phyloP scores from a whole-genome alignment of 805 yeast genomes.

The Wickerhamiella spandovensis region DNA sequence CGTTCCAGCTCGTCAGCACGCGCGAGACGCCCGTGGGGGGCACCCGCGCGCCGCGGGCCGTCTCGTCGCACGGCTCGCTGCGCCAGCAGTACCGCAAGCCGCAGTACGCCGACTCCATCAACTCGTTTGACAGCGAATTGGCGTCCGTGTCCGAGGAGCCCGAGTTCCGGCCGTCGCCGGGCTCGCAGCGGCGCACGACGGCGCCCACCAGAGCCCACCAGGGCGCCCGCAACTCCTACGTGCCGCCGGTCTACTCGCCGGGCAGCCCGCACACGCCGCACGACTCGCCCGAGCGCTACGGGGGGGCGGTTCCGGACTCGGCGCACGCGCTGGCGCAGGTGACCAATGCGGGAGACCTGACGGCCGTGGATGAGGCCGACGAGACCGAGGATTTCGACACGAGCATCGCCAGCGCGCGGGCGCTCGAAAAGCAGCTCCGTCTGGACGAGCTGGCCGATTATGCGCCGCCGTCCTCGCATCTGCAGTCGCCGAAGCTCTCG shows the following conservation, averaged over 20 bases:
- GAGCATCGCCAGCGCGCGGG: not conserved
- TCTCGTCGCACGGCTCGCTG: not conserved
- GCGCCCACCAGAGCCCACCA: not conserved
- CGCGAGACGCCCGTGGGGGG: constrained; percentile 17
- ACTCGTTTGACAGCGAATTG: constrained; percentile 15
- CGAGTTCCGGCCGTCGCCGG: not conserved
- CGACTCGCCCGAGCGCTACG: not conserved
- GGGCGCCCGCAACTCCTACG: not conserved
- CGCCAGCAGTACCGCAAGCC: constrained; percentile 1
- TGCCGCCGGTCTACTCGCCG: not conserved
- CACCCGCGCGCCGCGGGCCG: not conserved
- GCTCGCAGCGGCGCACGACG: not conserved
- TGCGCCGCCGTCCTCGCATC: no score
- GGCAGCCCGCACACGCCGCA: not conserved
- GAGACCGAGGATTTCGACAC: not conserved
- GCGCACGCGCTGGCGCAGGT: not conserved
- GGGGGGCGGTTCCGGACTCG: not conserved
- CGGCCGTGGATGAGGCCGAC: not conserved
- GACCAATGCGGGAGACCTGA: not conserved
- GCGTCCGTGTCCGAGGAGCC: constrained; percentile 15
- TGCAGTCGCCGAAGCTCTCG: not conserved
- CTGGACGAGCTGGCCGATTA: not conserved
- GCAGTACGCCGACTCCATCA: constrained; percentile 7
- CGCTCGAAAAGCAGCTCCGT: constrained; percentile 1
- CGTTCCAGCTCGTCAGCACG: constrained; percentile 24